These are phyloP conservation scores for Eutypella sp. DNA, from an alignment of 2,329 filamentous ascomycete genomes.

Conservation along the genomic window DNA sequence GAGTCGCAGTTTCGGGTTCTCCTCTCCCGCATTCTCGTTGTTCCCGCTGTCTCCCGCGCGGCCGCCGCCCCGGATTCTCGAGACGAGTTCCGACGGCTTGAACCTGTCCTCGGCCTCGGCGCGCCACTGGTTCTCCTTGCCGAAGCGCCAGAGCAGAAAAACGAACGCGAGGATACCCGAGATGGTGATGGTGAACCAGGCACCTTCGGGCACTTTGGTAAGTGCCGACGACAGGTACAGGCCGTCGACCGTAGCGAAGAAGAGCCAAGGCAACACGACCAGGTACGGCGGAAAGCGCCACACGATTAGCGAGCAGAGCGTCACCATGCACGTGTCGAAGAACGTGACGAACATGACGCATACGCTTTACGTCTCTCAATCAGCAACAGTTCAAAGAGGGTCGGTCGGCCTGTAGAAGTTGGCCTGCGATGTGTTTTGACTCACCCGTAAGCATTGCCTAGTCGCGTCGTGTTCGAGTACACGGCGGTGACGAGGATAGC, in stretches of 20 bases:
- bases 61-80: background rate
- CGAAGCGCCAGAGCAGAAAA: slow-evolving; percentile 73
- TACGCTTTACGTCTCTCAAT: slow-evolving; percentile 32
- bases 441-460: slow-evolving; percentile 68
- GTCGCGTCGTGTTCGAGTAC: slow-evolving; percentile 58
- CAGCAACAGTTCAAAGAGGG: background rate
- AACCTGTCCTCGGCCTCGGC: slow-evolving; percentile 61
- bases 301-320: slow-evolving; percentile 65
- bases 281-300: slow-evolving; percentile 59
- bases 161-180: slow-evolving; percentile 56
- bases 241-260: slow-evolving; percentile 63
- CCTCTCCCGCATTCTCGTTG: too few relatives aligned
- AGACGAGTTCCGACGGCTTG: slow-evolving; percentile 36
- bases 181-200: slow-evolving; percentile 71
- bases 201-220: slow-evolving; percentile 68
- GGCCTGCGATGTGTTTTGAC: background rate
- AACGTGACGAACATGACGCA: slow-evolving; percentile 79
- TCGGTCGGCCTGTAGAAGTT: background rate
- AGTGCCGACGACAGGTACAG: slow-evolving; percentile 65
- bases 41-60: slow-evolving; percentile 10
- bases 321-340: slow-evolving; percentile 70
- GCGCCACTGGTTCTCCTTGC: slow-evolving; percentile 72
- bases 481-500: slow-evolving; percentile 69
- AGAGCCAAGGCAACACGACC: slow-evolving; percentile 58
- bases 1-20: slow-evolving; percentile 27